Evolutionary conservation across 2,329 filamentous ascomycete species (phyloP).

Genomic region (Beauveria rudraprayagi): DNA sequence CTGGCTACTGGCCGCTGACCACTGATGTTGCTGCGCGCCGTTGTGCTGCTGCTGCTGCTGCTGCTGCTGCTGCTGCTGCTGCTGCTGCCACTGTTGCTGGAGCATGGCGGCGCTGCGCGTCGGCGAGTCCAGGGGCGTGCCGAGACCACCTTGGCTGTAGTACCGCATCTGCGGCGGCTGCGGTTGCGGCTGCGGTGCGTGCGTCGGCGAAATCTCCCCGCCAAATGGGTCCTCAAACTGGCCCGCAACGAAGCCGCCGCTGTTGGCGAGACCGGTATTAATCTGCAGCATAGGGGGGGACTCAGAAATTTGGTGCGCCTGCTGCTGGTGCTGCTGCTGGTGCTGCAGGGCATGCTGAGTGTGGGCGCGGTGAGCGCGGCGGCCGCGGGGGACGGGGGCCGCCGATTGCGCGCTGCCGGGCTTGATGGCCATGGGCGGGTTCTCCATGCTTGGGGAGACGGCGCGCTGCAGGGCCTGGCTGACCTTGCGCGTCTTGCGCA

Average conservation of each 20-base stretch:
- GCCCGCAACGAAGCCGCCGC: conserved; percentile 27
- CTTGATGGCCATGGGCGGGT: conserved; percentile 26
- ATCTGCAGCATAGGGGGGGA: conserved; percentile 16
- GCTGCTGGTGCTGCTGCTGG: background rate
- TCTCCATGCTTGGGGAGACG: conserved; percentile 26
- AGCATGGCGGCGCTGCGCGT: conserved; percentile 20
- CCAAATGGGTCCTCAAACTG: conserved; percentile 32
- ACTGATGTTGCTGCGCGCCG: background rate
- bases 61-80: conserved; percentile 6
- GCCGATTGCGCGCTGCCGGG: conserved; percentile 19
- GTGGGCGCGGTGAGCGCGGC: conserved; percentile 18
- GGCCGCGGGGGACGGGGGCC: background rate
- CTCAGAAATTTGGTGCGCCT: conserved; percentile 10
- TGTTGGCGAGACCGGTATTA: conserved; percentile 19
- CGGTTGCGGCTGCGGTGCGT: conserved; percentile 13
- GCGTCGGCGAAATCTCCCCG: conserved; percentile 22
- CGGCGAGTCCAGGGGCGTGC: conserved; percentile 33
- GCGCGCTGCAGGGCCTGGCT: conserved; percentile 15
- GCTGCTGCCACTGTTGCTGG: conserved; percentile 16
- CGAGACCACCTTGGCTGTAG: conserved; percentile 24
- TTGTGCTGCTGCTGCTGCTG: conserved; percentile 5
- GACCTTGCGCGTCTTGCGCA: conserved; percentile 24
- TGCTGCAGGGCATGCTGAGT: conserved; percentile 5
- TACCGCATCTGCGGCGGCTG: conserved; percentile 18
- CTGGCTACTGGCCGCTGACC: conserved; percentile 9